A percentile compares a stretch with the other conserved stretches of the same genome.
Evolutionary conservation across 139 green algal species (phyloP).

Genomic region (Chara braunii): DNA sequence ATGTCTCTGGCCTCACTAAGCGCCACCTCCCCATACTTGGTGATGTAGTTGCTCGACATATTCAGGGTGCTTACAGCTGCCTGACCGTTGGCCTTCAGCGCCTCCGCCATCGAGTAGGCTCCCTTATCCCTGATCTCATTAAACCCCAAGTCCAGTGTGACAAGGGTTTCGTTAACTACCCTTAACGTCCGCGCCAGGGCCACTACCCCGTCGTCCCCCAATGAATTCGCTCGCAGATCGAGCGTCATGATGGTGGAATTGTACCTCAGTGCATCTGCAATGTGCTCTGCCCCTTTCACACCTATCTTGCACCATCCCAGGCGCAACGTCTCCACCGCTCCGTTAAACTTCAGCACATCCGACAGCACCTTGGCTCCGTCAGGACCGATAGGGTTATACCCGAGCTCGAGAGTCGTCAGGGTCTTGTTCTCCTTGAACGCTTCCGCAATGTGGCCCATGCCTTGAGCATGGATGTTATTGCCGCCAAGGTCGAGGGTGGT

Average conservation of each 20-base stretch:
- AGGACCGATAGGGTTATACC: slow-evolving; percentile 87
- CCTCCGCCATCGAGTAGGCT: slow-evolving; percentile 84
- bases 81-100: slow-evolving; percentile 81
- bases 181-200: slow-evolving; percentile 46
- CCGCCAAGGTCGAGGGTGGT: slow-evolving; percentile 82
- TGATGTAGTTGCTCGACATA: slow-evolving; percentile 92
- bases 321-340: slow-evolving; percentile 58
- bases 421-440: slow-evolving; percentile 55
- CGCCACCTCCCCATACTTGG: slow-evolving; percentile 81
- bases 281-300: slow-evolving; percentile 32
- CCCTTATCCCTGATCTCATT: slow-evolving; percentile 98
- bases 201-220: slow-evolving; percentile 60
- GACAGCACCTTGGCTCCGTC: slow-evolving; percentile 69
- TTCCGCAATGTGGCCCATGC: slow-evolving; percentile 53
- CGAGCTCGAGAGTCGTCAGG: slow-evolving; percentile 66
- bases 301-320: slow-evolving; percentile 96
- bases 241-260: slow-evolving; percentile 52
- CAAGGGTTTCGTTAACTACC: slow-evolving; percentile 67
- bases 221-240: slow-evolving; percentile 83
- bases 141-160: slow-evolving; percentile 91
- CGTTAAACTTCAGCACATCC: slow-evolving; percentile 88
- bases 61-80: slow-evolving; percentile 70
- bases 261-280: slow-evolving; percentile 49
- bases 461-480: slow-evolving; percentile 82
- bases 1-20: slow-evolving; percentile 88